Base-by-base conservation (phyloP, 1,139 yeast species). In the Petasospora fabianii region DNA sequence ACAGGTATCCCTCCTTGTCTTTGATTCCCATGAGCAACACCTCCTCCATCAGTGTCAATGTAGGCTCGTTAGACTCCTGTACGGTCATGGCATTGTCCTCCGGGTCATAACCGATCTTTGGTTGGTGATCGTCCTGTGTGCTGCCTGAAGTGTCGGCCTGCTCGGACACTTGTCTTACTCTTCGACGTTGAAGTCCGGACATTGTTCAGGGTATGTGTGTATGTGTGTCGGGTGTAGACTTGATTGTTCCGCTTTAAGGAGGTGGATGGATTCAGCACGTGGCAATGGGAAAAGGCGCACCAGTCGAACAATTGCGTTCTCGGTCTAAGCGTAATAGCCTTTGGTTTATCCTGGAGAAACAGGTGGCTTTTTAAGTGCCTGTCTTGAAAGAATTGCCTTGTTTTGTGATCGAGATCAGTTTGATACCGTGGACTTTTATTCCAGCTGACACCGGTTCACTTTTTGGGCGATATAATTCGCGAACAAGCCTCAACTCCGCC, bases 11-110 rank as follows among this genome's bases (percentile, higher is more conserved):
- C 63, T 92, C 97, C 55, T 84, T 84, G 62, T 92, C 98, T 59
- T 92, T 90, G 50, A 92, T 72, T 3, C 98, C 99, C 67, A 92
- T 77, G 48, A 92, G 71, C 46, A 92, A 67, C 9, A 92, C 96
- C 62, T 92, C 98, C 63, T 92, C 99, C 97, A 92, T 88, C 51
- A 92, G 66, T 1, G 98, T 94, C 53, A 92, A 71, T 36, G 78
- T 68, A 1, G 98, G 97, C 27, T 62, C 64, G 21, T 58, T 57
- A n/a, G 48, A 36, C 24, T 54, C 59, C 30, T 53, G 54, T 3
- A 38, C 41, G 11, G 46, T 48, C 44, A 71, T 60, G 44, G 62
- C 65, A 24, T 61, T 62, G 39, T 71, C 76, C 46, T 76, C 79
- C 27, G 94, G 88, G 60, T 90, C 97, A 55, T 79, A 84, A 12